Conservation (phyloP, 352 stramenopile species). For the Pythium rhizo-oryzae region DNA sequence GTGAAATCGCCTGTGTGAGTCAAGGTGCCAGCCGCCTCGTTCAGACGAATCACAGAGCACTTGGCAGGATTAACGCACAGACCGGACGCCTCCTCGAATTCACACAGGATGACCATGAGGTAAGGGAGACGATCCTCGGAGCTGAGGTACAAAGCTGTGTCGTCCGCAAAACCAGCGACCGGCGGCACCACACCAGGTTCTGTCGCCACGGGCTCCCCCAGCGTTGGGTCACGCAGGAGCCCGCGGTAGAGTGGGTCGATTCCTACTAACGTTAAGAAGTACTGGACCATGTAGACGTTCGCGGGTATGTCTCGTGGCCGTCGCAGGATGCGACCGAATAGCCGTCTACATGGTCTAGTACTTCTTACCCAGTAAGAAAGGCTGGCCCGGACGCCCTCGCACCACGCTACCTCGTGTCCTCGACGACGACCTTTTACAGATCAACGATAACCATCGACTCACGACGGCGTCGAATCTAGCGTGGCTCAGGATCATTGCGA, state of each 20-base stretch:
- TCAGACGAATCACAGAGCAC: too few relatives aligned
- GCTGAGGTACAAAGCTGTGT: conserved; percentile 22
- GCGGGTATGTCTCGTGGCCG: conserved; percentile 10
- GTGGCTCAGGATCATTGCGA: too few relatives aligned
- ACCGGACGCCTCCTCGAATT: too few relatives aligned
- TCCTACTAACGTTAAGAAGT: too few relatives aligned
- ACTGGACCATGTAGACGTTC: conserved; percentile 19
- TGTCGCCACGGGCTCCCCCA: neutral
- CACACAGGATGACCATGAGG: too few relatives aligned
- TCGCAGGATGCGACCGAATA: conserved; percentile 20
- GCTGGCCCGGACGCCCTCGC: neutral
- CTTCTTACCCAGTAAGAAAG: neutral
- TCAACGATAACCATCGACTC: neutral
- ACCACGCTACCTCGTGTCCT: conserved; percentile 10
- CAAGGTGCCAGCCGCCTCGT: too few relatives aligned
- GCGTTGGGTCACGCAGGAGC: neutral
- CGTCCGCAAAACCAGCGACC: conserved; percentile 13
- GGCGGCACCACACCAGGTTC: neutral
- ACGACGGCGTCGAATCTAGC: neutral
- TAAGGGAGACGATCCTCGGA: too few relatives aligned
- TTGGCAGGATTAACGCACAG: too few relatives aligned
- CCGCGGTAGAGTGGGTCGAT: conserved; percentile 15
- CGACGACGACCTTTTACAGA: neutral
- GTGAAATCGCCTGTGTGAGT: too few relatives aligned
- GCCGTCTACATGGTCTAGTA: conserved; percentile 19